Conservation (phyloP, 2,329 filamentous ascomycete species). For the Didymella pinodella region DNA sequence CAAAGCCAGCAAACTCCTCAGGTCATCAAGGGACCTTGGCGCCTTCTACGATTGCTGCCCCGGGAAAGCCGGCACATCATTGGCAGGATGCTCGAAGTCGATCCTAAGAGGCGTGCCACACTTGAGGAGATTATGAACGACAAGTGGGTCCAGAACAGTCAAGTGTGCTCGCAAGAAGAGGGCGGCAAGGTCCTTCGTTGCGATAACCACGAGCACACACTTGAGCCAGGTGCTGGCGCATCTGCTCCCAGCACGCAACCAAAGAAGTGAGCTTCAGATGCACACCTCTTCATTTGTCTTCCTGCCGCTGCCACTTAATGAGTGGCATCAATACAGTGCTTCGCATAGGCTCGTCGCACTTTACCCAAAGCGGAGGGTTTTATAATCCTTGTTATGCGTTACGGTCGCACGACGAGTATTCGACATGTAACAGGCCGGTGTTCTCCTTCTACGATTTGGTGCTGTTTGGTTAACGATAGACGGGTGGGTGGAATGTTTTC, state of each 20-base stretch:
- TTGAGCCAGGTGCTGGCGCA: conserved; percentile 68
- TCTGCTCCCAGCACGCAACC: conserved; percentile 45
- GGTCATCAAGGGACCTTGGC: conserved; percentile 90
- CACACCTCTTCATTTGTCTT: conserved; percentile 2
- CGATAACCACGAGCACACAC: conserved; percentile 80
- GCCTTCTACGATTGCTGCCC: conserved; percentile 84
- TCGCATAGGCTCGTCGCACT: conserved; percentile 12
- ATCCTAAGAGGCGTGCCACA: conserved; percentile 81
- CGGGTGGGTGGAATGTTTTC: conserved; percentile 11
- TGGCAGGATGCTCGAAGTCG: conserved; percentile 88
- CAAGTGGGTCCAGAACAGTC: conserved; percentile 85
- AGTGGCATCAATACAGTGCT: conserved; percentile 17
- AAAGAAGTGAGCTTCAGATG: conserved; percentile 41
- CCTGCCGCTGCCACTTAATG: conserved; percentile 9
- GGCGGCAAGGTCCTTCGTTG: conserved; percentile 76
- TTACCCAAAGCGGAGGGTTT: conserved; percentile 12
- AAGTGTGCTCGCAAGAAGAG: conserved; percentile 82
- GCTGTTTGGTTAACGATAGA: conserved; percentile 14
- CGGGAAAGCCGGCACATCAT: conserved; percentile 90
- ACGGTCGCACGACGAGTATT: conserved; percentile 12
- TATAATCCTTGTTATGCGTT: conserved; percentile 5
- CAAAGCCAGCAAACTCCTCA: conserved; percentile 62
- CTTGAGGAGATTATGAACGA: conserved; percentile 88
- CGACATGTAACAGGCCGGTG: conserved; percentile 15
- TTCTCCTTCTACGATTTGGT: conserved; percentile 10